Percentiles rank a stretch among this genome's conserved stretches.
Evolutionary conservation across 306 rosid genomes (phyloP).

Genomic region (Ormosia semicastrata): DNA sequence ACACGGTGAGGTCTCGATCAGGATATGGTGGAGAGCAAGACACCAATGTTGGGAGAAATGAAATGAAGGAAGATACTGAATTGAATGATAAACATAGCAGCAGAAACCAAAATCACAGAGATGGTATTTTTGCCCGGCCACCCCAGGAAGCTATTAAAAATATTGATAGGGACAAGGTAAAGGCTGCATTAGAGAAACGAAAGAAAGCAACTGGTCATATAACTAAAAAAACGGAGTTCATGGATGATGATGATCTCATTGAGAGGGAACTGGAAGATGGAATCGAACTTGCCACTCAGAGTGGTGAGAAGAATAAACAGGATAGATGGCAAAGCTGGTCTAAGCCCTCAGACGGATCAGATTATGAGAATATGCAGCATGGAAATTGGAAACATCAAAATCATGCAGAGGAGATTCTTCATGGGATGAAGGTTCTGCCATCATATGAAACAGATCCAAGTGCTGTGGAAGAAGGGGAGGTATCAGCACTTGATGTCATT

Average conservation of each 20-base stretch:
- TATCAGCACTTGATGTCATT: conserved; percentile 46
- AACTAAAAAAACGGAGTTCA: conserved; percentile 63
- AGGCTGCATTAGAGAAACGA: conserved; percentile 93
- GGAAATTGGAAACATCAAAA: conserved; percentile 49
- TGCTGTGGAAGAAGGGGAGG: conserved; percentile 91
- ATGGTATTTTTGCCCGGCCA: conserved; percentile 48
- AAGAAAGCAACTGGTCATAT: conserved; percentile 70
- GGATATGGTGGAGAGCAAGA: conserved; percentile 58
- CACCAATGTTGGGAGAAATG: conserved; percentile 45
- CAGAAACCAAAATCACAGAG: conserved; percentile 58
- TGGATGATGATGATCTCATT: conserved; percentile 96
- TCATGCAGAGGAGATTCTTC: conserved; percentile 50
- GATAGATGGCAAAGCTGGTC: conserved; percentile 80
- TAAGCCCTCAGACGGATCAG: conserved; percentile 59
- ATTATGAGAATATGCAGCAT: conserved; percentile 45
- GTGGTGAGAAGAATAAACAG: conserved; percentile 68
- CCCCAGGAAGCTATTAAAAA: conserved; percentile 80
- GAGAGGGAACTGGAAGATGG: conserved; percentile 98
- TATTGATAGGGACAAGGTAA: conserved; percentile 84
- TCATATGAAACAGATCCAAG: conserved; percentile 46
- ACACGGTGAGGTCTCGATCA: conserved; percentile 38
- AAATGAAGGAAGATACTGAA: conserved; percentile 57
- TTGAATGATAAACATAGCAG: conserved; percentile 57
- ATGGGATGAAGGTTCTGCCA: conserved; percentile 32
- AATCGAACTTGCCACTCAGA: conserved; percentile 74